phyloP scores from a whole-genome alignment of 208 protist species.

The Leishmania lainsoni region DNA sequence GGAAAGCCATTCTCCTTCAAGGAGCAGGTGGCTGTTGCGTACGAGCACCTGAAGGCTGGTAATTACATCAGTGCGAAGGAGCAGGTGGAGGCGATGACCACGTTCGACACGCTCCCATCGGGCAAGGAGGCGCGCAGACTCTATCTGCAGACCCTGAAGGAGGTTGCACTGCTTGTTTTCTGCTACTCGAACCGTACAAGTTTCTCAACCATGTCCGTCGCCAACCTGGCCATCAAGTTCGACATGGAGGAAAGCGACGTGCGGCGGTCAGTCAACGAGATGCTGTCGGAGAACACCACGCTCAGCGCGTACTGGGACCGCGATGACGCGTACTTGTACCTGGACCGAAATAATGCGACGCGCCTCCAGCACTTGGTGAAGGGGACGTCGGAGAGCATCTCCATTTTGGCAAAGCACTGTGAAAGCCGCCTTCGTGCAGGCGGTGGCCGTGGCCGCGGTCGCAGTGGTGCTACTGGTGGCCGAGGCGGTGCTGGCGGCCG shows the following conservation, averaged over 20 bases:
- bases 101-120: slow-evolving; percentile 64
- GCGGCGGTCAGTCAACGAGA: slow-evolving; percentile 65
- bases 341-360: slow-evolving; percentile 83
- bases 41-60: slow-evolving; percentile 69
- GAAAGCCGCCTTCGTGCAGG: slow-evolving; percentile 58
- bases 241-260: slow-evolving; percentile 68
- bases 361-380: slow-evolving; percentile 83
- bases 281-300: slow-evolving; percentile 70
- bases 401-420: slow-evolving; percentile 64
- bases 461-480: slow-evolving; percentile 44
- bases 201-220: slow-evolving; percentile 81
- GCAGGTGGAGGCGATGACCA: slow-evolving; percentile 63
- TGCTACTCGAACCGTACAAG: slow-evolving; percentile 76
- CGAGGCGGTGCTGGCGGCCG: slow-evolving; percentile 38
- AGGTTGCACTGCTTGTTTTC: slow-evolving; percentile 79
- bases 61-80: slow-evolving; percentile 67
- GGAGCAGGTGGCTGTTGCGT: slow-evolving; percentile 68
- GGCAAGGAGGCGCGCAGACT: slow-evolving; percentile 45
- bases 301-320: slow-evolving; percentile 87
- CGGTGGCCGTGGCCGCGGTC: slow-evolving; percentile 49
- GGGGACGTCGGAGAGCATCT: slow-evolving; percentile 64
- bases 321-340: slow-evolving; percentile 78
- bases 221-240: slow-evolving; percentile 76
- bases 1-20: slow-evolving; percentile 66
- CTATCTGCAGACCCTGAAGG: slow-evolving; percentile 69